Conservation (phyloP, 1,284 basidiomycete species). For the Anthracocystis setariae region DNA sequence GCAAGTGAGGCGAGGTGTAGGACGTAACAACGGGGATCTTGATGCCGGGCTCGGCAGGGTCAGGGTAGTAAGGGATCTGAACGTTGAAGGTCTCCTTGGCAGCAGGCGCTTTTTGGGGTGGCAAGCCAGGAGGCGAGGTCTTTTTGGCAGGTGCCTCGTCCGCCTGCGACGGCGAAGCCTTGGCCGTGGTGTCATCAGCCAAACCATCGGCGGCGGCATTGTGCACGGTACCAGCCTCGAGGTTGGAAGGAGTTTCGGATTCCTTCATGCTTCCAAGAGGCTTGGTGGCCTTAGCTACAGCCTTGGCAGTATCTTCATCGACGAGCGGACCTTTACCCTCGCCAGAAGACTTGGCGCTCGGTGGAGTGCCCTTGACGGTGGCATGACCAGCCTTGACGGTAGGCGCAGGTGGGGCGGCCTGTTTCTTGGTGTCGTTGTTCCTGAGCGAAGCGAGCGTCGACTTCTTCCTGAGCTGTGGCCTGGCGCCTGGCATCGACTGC, state of each 20-base stretch:
- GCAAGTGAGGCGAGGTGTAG: conserved; percentile 48
- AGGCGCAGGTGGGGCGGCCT: conserved; percentile 26
- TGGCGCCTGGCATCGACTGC: conserved; percentile 18
- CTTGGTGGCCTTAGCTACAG: conserved; percentile 30
- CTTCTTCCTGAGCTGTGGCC: conserved; percentile 45
- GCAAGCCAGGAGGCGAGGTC: conserved; percentile 54
- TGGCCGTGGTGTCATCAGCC: conserved; percentile 36
- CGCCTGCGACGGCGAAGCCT: conserved; percentile 29
- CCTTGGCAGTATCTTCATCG: conserved; percentile 38
- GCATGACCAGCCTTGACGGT: conserved; percentile 24
- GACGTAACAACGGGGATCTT: conserved; percentile 55
- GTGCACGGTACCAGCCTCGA: conserved; percentile 52
- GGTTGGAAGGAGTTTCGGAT: conserved; percentile 43
- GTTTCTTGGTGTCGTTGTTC: conserved; percentile 17
- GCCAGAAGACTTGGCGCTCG: conserved; percentile 10
- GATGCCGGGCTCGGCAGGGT: conserved; percentile 41
- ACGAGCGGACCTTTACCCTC: conserved; percentile 27
- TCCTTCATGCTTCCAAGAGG: conserved; percentile 50
- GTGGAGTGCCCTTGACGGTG: conserved; percentile 23
- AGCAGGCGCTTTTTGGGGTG: conserved; percentile 45
- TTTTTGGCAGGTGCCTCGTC: conserved; percentile 37
- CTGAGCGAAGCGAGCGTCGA: conserved; percentile 54
- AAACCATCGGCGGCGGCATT: conserved; percentile 49
- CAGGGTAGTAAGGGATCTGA: conserved; percentile 57
- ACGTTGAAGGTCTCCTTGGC: conserved; percentile 57